Percentiles rank a stretch among this genome's conserved stretches.
phyloP scores from a whole-genome alignment of 164 flowering plant species.

The Tetrastigma voinierianum region DNA sequence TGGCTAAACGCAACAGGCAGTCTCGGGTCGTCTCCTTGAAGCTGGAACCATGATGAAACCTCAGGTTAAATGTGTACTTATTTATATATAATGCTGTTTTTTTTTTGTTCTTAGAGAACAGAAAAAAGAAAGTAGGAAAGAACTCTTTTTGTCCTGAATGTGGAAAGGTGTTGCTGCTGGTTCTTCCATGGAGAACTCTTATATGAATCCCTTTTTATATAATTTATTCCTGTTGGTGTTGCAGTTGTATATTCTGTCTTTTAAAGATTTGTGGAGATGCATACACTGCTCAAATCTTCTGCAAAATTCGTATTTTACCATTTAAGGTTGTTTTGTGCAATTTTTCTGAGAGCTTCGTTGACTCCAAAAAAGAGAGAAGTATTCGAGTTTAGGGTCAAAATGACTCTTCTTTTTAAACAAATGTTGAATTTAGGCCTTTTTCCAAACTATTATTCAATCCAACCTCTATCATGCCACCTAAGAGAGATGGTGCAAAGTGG shows the following conservation, averaged over 20 bases:
- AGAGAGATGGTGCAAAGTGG: too few relatives aligned
- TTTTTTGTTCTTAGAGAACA: conserved; percentile 12
- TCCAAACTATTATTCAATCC: too few relatives aligned
- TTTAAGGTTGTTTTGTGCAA: neutral
- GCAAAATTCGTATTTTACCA: neutral
- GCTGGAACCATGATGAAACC: conserved; percentile 69
- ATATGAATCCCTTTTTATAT: conserved; percentile 6
- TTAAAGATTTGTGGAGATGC: conserved; percentile 2
- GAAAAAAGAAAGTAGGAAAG: conserved; percentile 11
- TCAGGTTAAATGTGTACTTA: neutral
- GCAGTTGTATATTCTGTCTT: conserved; percentile 5
- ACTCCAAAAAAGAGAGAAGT: too few relatives aligned
- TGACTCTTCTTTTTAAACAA: too few relatives aligned
- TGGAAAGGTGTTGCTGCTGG: conserved; percentile 14
- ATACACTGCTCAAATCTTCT: neutral
- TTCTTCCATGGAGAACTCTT: conserved; percentile 24
- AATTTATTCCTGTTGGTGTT: conserved; percentile 11
- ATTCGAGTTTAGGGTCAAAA: too few relatives aligned
- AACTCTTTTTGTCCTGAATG: conserved; percentile 10
- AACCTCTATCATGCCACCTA: too few relatives aligned
- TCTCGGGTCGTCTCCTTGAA: conserved; percentile 90
- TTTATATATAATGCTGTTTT: conserved; percentile 16
- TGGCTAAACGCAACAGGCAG: conserved; percentile 86
- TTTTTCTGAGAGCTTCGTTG: neutral
- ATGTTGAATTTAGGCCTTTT: too few relatives aligned